Evolutionary conservation across 228 moss, liverwort and hornwort species (phyloP).

Genomic region (Sphagnum fallax): DNA sequence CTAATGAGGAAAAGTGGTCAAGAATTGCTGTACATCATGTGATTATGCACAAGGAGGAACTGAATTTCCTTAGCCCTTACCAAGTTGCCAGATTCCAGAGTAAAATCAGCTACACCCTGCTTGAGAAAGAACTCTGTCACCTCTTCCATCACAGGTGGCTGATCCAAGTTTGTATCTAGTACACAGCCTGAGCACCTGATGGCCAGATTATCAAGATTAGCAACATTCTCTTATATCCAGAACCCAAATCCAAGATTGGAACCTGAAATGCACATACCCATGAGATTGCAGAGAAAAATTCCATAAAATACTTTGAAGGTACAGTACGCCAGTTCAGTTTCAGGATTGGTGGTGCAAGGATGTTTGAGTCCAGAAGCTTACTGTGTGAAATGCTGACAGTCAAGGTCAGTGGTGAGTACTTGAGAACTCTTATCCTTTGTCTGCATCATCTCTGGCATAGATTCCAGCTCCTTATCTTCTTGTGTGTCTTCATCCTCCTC

Average conservation of each 20-base stretch:
- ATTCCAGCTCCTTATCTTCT: slow-evolving; percentile 12
- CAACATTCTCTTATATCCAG: neutral
- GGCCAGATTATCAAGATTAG: neutral
- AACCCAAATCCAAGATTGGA: neutral
- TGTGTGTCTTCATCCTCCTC: slow-evolving; percentile 13
- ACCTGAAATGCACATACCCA: neutral
- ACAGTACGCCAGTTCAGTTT: neutral
- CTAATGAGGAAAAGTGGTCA: too few species aligned
- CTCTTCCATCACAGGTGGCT: slow-evolving; percentile 68
- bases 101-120: slow-evolving; percentile 58
- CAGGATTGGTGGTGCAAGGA: neutral
- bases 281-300: neutral
- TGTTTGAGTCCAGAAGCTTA: slow-evolving; percentile 5
- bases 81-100: slow-evolving; percentile 53
- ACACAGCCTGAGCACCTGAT: slow-evolving; percentile 87
- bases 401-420: slow-evolving; percentile 25
- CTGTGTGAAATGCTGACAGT: slow-evolving; percentile 54
- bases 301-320: neutral
- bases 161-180: slow-evolving; percentile 55
- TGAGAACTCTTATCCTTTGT: slow-evolving; percentile 14
- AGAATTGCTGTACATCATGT: neutral
- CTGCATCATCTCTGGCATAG: slow-evolving; percentile 3
- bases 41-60: neutral
- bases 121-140: slow-evolving; percentile 51
- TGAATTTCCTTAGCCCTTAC: slow-evolving; percentile 12